A percentile compares a stretch with the other conserved stretches of the same genome.
phyloP scores from a whole-genome alignment of 139 green algal genomes.

The Chlorella sp. region DNA sequence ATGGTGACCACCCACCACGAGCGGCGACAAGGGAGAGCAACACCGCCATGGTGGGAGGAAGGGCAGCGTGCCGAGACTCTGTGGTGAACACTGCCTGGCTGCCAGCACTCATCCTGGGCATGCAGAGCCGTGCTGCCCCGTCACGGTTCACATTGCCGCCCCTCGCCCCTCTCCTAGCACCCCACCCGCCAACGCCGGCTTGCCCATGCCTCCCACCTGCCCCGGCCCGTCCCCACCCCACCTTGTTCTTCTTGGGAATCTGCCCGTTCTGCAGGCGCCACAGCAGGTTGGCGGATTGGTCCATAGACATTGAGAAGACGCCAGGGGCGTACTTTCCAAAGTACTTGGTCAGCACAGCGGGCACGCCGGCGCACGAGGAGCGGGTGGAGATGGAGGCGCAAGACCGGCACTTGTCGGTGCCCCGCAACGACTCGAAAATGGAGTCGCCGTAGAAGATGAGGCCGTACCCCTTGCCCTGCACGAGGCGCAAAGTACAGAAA shows the following conservation, averaged over 20 bases:
- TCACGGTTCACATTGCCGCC: too few relatives aligned
- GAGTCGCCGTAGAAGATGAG: constrained; percentile 24
- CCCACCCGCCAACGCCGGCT: too few relatives aligned
- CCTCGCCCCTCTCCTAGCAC: too few relatives aligned
- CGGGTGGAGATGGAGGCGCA: background rate
- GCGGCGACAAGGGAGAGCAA: too few relatives aligned
- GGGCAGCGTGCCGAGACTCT: too few relatives aligned
- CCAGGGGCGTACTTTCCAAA: background rate
- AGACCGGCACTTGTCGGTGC: constrained; percentile 28
- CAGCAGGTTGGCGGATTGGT: constrained; percentile 14
- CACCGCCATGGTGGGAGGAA: too few relatives aligned
- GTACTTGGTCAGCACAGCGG: constrained; percentile 1
- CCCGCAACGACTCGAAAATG: constrained; percentile 9
- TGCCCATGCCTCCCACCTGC: background rate
- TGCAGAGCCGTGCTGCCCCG: too few relatives aligned
- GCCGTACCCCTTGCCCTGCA: background rate
- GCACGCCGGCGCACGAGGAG: background rate
- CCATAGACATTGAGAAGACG: constrained; percentile 24
- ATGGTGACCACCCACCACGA: too few relatives aligned
- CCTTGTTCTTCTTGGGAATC: constrained; percentile 26
- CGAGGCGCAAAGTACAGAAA: too few relatives aligned
- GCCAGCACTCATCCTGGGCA: too few relatives aligned
- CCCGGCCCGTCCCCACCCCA: background rate
- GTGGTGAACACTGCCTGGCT: too few relatives aligned
- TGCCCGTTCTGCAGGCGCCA: constrained; percentile 18